Conservation (phyloP, 148 eudicot genomes). For the Amaranthus hypochondriacus region DNA sequence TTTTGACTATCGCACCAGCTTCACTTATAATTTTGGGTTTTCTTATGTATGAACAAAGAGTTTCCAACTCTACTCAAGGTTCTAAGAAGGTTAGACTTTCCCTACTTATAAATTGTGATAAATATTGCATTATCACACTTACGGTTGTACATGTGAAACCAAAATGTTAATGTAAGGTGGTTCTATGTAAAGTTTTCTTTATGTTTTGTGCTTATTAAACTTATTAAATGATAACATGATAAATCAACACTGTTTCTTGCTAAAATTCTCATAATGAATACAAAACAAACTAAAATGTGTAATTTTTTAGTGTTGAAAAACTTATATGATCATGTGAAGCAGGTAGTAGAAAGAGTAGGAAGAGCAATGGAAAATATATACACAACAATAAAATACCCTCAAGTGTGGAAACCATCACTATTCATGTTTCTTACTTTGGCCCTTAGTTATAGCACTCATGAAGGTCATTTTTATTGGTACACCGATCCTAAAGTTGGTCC, state of each 20-base stretch:
- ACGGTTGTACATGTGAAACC: no score
- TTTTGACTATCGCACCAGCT: slow-evolving; percentile 40
- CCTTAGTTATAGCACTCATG: slow-evolving; percentile 60
- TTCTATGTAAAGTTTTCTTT: no score
- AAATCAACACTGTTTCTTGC: no score
- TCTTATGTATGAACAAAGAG: slow-evolving; percentile 39
- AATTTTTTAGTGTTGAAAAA: background rate
- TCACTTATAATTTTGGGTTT: slow-evolving; percentile 44
- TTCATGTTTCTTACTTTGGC: slow-evolving; percentile 58
- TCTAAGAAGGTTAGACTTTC: slow-evolving; percentile 28
- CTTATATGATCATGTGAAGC: background rate
- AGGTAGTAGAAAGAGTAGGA: slow-evolving; percentile 37
- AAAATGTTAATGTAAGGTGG: no score
- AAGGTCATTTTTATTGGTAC: slow-evolving; percentile 76
- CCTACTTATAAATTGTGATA: background rate
- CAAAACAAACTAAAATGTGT: no score
- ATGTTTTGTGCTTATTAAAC: no score
- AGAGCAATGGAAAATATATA: slow-evolving; percentile 45
- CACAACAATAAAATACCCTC: slow-evolving; percentile 43
- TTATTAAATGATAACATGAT: no score
- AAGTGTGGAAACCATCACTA: slow-evolving; percentile 70
- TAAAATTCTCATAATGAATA: no score
- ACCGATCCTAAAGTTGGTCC: slow-evolving; percentile 57
- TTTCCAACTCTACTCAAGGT: slow-evolving; percentile 9
- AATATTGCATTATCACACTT: no score